Percentiles rank a stretch among this genome's conserved stretches.
Conservation (phyloP, 2,329 filamentous ascomycete species). For the Botryotinia globosa region DNA sequence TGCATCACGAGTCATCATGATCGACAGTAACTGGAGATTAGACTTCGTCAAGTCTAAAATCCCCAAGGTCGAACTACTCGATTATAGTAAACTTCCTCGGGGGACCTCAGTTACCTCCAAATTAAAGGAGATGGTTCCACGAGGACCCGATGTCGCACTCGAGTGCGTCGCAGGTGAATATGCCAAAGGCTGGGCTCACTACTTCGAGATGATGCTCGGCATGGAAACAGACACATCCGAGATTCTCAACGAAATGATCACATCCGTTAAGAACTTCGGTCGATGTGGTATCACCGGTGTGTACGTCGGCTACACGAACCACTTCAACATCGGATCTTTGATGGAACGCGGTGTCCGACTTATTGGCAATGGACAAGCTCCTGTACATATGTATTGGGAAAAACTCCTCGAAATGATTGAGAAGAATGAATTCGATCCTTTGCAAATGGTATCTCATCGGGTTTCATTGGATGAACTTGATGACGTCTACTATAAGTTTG, state of each 20-base stretch:
- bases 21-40: constrained; percentile 71
- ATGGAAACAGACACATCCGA: constrained; percentile 83
- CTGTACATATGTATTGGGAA: constrained; percentile 82
- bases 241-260: constrained; percentile 76
- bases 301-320: constrained; percentile 52
- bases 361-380: constrained; percentile 64
- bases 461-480: constrained; percentile 71
- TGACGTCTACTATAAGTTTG: constrained; percentile 60
- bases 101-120: constrained; percentile 67
- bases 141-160: constrained; percentile 71
- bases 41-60: constrained; percentile 64
- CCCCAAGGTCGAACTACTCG: constrained; percentile 63
- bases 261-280: constrained; percentile 68
- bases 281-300: constrained; percentile 74
- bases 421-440: constrained; percentile 66
- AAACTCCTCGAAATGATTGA: constrained; percentile 68
- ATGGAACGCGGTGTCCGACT: constrained; percentile 86
- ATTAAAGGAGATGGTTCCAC: constrained; percentile 70
- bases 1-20: constrained; percentile 71
- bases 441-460: constrained; percentile 79
- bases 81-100: constrained; percentile 60
- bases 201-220: constrained; percentile 57
- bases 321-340: constrained; percentile 52
- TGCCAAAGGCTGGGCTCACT: constrained; percentile 59
- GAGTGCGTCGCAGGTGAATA: constrained; percentile 65